Conservation (phyloP, 345 rosid species). For the Aquilaria sinensis region DNA sequence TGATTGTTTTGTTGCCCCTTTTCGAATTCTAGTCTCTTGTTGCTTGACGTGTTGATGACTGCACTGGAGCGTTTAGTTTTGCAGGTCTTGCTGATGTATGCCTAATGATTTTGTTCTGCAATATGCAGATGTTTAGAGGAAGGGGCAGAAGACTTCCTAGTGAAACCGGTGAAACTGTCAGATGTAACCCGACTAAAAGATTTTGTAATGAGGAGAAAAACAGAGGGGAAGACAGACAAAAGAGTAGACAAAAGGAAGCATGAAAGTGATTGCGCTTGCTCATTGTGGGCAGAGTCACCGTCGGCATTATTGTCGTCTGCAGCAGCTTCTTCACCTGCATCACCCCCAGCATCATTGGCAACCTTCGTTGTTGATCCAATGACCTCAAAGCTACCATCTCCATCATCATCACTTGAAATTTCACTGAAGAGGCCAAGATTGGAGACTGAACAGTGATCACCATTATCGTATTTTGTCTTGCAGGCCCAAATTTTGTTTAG, state of each 20-base stretch:
- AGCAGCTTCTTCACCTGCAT: background rate
- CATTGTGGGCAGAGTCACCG: background rate
- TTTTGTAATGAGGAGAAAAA: conserved; percentile 40
- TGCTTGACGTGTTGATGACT: too few relatives aligned
- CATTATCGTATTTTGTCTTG: too few relatives aligned
- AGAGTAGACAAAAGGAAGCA: conserved; percentile 35
- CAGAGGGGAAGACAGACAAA: conserved; percentile 19
- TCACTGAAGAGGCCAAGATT: conserved; percentile 23
- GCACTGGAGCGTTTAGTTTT: too few relatives aligned
- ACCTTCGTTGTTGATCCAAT: background rate
- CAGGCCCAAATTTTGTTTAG: background rate
- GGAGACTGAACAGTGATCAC: background rate
- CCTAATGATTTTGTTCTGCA: too few relatives aligned
- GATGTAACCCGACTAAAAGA: conserved; percentile 67
- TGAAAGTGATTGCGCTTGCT: conserved; percentile 6
- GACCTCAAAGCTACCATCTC: conserved; percentile 3
- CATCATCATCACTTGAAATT: conserved; percentile 3
- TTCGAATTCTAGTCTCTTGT: too few relatives aligned
- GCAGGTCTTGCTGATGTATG: too few relatives aligned
- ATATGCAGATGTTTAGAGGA: conserved; percentile 72
- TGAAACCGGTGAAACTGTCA: conserved; percentile 76
- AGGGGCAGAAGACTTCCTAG: conserved; percentile 84
- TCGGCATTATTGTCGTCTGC: background rate
- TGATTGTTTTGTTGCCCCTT: too few relatives aligned
- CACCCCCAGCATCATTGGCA: background rate